Base-by-base conservation (phyloP, 306 rosid species). In the Sindora glabra region DNA sequence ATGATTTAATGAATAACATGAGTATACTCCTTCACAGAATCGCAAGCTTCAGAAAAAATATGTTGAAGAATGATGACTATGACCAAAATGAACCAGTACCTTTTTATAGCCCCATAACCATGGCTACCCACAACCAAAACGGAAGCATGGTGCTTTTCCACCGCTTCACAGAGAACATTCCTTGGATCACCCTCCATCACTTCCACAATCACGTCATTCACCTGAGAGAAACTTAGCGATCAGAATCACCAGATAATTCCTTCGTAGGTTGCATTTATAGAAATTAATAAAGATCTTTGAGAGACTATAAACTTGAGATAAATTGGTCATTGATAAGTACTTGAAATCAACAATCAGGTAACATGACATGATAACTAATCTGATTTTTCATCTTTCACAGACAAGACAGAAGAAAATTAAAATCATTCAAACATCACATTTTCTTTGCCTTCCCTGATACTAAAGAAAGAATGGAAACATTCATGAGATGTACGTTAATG, bases 51-150 rank as follows among this genome's bases (percentile, higher is more conserved):
- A 21, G 0, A 59, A 29, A 22, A 11, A n/a, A 62, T 9, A 0
- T 30, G 0, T 4, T 4, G 34, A 4, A 29, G 8, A 29, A 9
- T 9, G 34, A 29, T 4, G 34, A 29, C 5, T 29, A 29, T 1
- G 47, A 48, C 44, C 3, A 34, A 12, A 49, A 39, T 49, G 21
- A 34, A 39, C 2, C 0, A 19, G 4, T 62, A 84, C 95, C 97
- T 78, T 71, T 90, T 86, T 22, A 90, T 36, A 47, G 86, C 75
- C 17, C 96, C 94, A 64, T 89, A 85, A 48, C 94, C 88, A 74
- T 89, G 96, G 52, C 94, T 80, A 3, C 96, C 96, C 34, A 83
- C 74, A 13, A 89, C 84, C 76, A 89, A 65, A 25, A 80, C n/a
- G 15, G 94, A 76, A 41, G 96, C 96, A 15, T 76, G 83, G 74